A percentile compares a stretch with the other conserved stretches of the same genome.
These are phyloP conservation scores for Castanea sativa DNA, from an alignment of 306 rosid genomes.

Conservation along the genomic window DNA sequence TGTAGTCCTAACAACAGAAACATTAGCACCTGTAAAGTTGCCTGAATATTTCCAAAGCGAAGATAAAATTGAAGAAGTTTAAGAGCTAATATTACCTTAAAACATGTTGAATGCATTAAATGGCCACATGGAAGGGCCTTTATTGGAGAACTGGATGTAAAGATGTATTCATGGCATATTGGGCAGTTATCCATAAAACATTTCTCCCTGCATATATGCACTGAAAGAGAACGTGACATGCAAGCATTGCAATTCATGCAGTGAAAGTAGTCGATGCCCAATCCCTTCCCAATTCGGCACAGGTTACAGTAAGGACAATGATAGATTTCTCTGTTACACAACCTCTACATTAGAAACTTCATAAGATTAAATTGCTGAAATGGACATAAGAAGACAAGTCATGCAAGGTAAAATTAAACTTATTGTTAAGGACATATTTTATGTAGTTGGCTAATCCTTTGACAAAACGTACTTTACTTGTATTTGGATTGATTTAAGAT, in stretches of 20 bases:
- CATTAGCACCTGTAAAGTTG: constrained; percentile 28
- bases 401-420: constrained; percentile 3
- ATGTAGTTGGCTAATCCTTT: no score
- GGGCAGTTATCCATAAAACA: constrained; percentile 85
- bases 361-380: constrained; percentile 17
- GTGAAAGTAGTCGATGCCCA: constrained; percentile 90
- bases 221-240: constrained; percentile 66
- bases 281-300: constrained; percentile 92
- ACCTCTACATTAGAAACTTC: constrained; percentile 24
- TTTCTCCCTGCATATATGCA: constrained; percentile 83
- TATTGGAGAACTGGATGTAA: constrained; percentile 75
- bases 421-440: no score
- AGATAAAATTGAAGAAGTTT: constrained; percentile 6
- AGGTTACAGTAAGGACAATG: constrained; percentile 96
- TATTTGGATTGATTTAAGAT: no score
- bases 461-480: no score
- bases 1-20: constrained; percentile 67
- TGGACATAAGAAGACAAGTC: background rate
- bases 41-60: constrained; percentile 13
- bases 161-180: constrained; percentile 88
- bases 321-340: constrained; percentile 77
- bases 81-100: constrained; percentile 50
- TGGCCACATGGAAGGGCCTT: constrained; percentile 93
- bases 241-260: constrained; percentile 99
- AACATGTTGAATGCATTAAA: constrained; percentile 87